phyloP scores from a whole-genome alignment of 106 monocot genomes.

The Dendrobium huoshanense region DNA sequence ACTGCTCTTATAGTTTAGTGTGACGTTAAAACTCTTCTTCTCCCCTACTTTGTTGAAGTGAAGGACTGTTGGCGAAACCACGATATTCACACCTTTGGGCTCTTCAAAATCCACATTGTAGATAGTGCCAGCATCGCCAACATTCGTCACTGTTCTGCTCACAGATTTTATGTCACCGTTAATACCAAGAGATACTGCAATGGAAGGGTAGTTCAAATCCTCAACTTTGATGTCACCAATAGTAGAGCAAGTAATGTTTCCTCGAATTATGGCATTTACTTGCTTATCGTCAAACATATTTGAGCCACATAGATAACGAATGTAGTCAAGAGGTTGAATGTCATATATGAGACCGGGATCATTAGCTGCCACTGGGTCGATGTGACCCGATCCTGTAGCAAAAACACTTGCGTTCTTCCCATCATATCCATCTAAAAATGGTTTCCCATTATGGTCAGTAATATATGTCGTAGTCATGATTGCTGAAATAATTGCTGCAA shows the following conservation, averaged over 20 bases:
- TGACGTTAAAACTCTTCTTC: constrained; percentile 9
- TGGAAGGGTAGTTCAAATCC: constrained; percentile 28
- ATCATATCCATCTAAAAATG: constrained; percentile 9
- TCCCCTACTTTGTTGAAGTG: constrained; percentile 4
- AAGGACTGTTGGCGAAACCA: constrained; percentile 8
- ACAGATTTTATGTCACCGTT: neutral
- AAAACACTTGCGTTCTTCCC: neutral
- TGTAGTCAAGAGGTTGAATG: constrained; percentile 11
- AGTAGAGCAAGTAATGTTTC: neutral
- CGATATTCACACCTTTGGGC: constrained; percentile 14
- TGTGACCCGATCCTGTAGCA: constrained; percentile 18
- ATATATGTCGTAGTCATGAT: constrained; percentile 24
- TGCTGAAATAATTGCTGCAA: constrained; percentile 21
- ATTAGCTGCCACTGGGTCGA: constrained; percentile 13
- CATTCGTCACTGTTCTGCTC: constrained; percentile 21
- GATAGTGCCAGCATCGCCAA: constrained; percentile 3
- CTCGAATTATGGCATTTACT: constrained; percentile 2
- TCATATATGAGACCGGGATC: constrained; percentile 29
- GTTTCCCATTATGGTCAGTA: constrained; percentile 1
- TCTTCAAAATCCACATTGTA: constrained; percentile 6
- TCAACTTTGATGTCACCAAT: neutral
- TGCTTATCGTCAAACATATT: neutral
- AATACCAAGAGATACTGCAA: constrained; percentile 3
- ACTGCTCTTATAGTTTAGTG: neutral
- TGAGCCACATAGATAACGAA: constrained; percentile 18